Conservation (phyloP, 2,329 filamentous ascomycete genomes). For the Pseudophaeomoniella oleicola region DNA sequence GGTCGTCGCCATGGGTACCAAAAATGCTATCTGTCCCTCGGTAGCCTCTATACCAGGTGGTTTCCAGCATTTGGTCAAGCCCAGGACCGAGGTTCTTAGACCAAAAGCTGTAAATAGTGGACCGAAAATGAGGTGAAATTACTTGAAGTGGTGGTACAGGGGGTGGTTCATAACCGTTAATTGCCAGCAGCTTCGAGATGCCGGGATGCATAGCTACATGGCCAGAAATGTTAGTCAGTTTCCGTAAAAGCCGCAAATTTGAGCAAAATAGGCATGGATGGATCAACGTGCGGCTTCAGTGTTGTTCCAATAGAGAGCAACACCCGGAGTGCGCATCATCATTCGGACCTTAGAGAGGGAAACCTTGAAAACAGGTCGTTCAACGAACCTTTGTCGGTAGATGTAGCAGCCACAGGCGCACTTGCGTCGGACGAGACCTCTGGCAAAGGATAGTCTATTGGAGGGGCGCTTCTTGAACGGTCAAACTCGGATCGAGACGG, state of each 20-base stretch:
- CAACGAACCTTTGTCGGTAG: background rate
- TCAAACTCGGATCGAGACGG: background rate
- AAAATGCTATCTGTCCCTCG: background rate
- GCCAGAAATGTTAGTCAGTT: background rate
- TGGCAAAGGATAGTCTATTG: background rate
- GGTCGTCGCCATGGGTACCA: background rate
- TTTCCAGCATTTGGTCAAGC: background rate
- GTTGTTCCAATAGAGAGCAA: background rate
- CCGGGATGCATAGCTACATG: background rate
- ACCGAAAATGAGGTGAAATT: background rate
- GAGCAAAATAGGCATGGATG: background rate
- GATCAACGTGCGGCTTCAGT: background rate
- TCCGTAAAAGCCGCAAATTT: background rate
- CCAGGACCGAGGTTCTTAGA: background rate
- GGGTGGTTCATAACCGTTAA: background rate
- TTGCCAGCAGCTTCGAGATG: background rate
- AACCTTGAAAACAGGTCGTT: background rate
- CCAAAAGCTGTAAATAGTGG: background rate
- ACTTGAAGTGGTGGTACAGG: background rate
- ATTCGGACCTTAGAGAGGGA: background rate
- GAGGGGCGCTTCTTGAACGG: background rate
- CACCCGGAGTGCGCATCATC: background rate
- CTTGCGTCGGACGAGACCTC: background rate
- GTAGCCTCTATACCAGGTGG: background rate
- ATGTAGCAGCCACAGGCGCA: background rate